Evolutionary conservation across 108 stramenopile genomes (phyloP).

Genomic region (Cyclostephanos tholiformis): DNA sequence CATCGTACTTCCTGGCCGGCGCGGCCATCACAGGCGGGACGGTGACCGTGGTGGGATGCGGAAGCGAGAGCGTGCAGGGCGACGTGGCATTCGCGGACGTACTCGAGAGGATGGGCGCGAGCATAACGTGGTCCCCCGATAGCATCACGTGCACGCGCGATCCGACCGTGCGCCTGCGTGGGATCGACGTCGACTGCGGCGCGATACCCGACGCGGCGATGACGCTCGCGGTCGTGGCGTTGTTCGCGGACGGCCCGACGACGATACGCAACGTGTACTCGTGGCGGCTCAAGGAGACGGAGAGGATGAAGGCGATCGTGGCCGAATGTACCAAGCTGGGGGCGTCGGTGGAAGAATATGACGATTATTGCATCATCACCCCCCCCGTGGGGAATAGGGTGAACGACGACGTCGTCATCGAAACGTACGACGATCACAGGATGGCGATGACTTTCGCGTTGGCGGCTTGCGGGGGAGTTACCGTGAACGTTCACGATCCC

Average conservation of each 20-base stretch:
- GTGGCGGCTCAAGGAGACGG: constrained; percentile 97
- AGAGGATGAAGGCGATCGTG: constrained; percentile 98
- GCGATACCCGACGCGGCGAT: constrained; percentile 98
- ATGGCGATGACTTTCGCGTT: constrained; percentile 98
- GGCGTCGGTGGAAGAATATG: constrained; percentile 91
- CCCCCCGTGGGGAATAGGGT: constrained; percentile 83
- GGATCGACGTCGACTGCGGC: constrained; percentile 96
- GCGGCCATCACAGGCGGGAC: constrained; percentile 96
- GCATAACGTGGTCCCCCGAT: constrained; percentile 87
- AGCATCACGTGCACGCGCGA: constrained; percentile 92
- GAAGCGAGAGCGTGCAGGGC: constrained; percentile 91
- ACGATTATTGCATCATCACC: constrained; percentile 93
- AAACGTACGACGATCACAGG: constrained; percentile 98
- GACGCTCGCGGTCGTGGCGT: constrained; percentile 94
- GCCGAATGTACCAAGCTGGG: constrained; percentile 97
- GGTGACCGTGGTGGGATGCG: constrained; percentile 92
- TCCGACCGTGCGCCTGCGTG: constrained; percentile 72
- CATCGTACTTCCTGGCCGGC: constrained; percentile 96
- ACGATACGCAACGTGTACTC: constrained; percentile 97
- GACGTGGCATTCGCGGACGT: constrained; percentile 96
- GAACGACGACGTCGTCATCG: constrained; percentile 91
- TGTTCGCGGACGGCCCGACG: constrained; percentile 95
- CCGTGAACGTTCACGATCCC: constrained; percentile 94
- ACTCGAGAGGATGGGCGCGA: constrained; percentile 96
- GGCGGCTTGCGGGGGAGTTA: constrained; percentile 95